These are phyloP conservation scores for Verticillium alfalfae DNA, from an alignment of 2,329 filamentous ascomycete genomes.

Conservation along the genomic window DNA sequence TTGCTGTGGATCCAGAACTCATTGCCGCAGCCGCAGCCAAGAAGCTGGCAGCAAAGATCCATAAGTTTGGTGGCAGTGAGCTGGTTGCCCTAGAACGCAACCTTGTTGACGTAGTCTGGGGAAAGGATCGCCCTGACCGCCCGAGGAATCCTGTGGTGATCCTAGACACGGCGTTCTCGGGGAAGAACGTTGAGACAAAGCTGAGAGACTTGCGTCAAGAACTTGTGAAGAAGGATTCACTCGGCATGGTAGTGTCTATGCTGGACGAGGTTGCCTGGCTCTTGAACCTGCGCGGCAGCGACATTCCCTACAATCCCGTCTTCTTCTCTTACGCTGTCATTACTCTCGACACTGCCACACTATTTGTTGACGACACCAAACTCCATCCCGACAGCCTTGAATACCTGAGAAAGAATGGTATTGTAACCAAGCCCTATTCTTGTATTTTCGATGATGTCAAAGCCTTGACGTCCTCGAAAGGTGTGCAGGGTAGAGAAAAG, in stretches of 20 bases:
- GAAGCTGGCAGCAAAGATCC: slow-evolving; percentile 80
- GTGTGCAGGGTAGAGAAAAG: slow-evolving; percentile 19
- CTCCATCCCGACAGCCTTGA: slow-evolving; percentile 61
- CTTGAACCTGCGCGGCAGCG: slow-evolving; percentile 92
- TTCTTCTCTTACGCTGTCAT: slow-evolving; percentile 96
- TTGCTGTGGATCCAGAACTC: slow-evolving; percentile 86
- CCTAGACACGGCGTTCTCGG: slow-evolving; percentile 67
- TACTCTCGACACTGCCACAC: slow-evolving; percentile 67
- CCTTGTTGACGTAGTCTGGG: slow-evolving; percentile 90
- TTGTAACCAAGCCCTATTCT: slow-evolving; percentile 76
- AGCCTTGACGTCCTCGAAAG: slow-evolving; percentile 36
- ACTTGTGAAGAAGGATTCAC: slow-evolving; percentile 80
- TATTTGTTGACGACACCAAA: slow-evolving; percentile 82
- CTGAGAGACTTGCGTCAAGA: slow-evolving; percentile 85
- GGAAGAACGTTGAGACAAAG: slow-evolving; percentile 78
- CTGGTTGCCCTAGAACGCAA: slow-evolving; percentile 74
- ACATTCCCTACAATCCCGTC: slow-evolving; percentile 96
- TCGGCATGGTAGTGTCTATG: slow-evolving; percentile 87
- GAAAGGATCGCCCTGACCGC: slow-evolving; percentile 61
- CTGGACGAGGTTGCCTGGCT: slow-evolving; percentile 97
- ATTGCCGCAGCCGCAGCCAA: slow-evolving; percentile 60
- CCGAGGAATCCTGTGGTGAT: slow-evolving; percentile 73
- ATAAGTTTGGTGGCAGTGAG: slow-evolving; percentile 75
- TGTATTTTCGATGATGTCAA: slow-evolving; percentile 75
- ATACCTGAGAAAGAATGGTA: slow-evolving; percentile 64